Base-by-base conservation (phyloP, 148 eudicot species). In the Rhododendron mucronatum region DNA sequence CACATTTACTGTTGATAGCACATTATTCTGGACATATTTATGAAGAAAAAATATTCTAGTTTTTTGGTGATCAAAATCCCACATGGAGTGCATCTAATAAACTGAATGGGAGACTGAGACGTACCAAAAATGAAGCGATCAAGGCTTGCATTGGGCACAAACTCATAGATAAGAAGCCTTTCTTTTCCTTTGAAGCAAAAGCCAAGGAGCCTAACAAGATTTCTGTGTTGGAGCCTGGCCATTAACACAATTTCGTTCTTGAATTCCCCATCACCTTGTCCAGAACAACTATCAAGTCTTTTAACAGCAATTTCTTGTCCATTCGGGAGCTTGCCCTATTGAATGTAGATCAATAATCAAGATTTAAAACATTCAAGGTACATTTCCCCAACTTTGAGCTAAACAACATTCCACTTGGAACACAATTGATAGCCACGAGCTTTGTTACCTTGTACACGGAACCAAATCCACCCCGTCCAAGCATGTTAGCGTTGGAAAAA, bases 381-480 rank as follows among this genome's bases (percentile, higher is more conserved):
- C 0, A 75, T 0, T 33, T 51, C 21, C 50, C 10, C 71, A 28
- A 73, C 47, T 37, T 23, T 28, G 14, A 73, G 16, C 15, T 13
- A 28, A 5, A 53, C 33, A 2, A 28, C 14, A 4, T 50, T 26
- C 30, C 69, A 23, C 2, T 7, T 30, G n/a, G 69, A 23, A 63
- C 28, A 21, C 13, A 23, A n/a, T 63, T 1, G 41, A 12, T 71
- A 1, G 76, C 18, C 30, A 15, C 3, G 33, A 20, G 13, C 2
- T 53, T 18, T 7, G 33, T 71, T 80, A 89, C 87, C 85, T 86
- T 86, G 76, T 86, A 89, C 20, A 89, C 28, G 76, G 44, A 53
- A 65, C 90, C 90, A 84, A 89, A 89, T 84, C 90, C 90, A 59
- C 90, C 90, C 37, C 81, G 85, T 48, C 90, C 90, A 2, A 89